Conservation (phyloP, 805 yeast species). For the Saccharomycopsis vini region DNA sequence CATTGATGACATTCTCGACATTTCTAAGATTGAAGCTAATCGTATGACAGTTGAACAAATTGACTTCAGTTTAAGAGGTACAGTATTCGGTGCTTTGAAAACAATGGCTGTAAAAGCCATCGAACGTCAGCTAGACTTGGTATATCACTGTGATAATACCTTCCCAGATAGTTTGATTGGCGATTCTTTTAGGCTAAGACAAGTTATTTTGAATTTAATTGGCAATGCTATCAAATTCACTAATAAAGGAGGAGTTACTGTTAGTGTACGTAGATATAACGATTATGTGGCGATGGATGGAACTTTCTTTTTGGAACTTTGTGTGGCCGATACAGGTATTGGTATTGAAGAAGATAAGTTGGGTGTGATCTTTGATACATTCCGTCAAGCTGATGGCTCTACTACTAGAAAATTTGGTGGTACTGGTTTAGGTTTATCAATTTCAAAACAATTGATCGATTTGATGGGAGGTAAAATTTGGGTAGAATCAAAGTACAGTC, state of each 20-base stretch:
- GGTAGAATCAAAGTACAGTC: constrained; percentile 75
- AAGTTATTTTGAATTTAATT: constrained; percentile 75
- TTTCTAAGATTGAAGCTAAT: constrained; percentile 88
- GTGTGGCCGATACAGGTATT: constrained; percentile 86
- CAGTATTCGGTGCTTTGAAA: constrained; percentile 83
- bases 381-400: constrained; percentile 91
- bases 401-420: constrained; percentile 91
- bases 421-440: constrained; percentile 82
- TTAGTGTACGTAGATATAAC: constrained; percentile 41
- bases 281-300: constrained; percentile 34
- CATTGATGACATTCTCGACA: constrained; percentile 84
- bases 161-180: constrained; percentile 85
- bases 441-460: constrained; percentile 79
- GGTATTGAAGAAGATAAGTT: constrained; percentile 82
- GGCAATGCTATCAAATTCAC: constrained; percentile 90
- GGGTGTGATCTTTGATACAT: constrained; percentile 79
- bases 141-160: constrained; percentile 75
- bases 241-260: constrained; percentile 69
- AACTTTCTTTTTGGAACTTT: constrained; percentile 46
- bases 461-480: constrained; percentile 92
- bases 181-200: constrained; percentile 81
- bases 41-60: constrained; percentile 89
- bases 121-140: constrained; percentile 71
- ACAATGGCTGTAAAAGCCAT: constrained; percentile 85
- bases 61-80: constrained; percentile 77